Conservation (phyloP, 179 eudicot genomes). For the Spergularia azorica region DNA sequence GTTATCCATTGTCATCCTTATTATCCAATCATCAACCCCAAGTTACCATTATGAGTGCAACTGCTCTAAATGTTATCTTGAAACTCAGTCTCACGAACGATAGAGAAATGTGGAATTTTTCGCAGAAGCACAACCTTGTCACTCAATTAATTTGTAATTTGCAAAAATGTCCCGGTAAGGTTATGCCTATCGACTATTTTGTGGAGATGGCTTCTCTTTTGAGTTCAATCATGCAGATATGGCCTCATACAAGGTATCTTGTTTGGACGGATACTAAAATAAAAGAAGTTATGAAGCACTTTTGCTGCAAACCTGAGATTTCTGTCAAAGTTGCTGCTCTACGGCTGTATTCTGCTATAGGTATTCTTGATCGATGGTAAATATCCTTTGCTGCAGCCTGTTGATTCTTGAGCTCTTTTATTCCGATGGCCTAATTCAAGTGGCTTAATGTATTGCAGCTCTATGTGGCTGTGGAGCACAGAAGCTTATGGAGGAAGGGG, state of each 20-base stretch:
- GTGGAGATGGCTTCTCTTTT: constrained; percentile 60
- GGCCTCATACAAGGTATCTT: constrained; percentile 73
- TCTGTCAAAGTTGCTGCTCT: constrained; percentile 53
- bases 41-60: constrained; percentile 63
- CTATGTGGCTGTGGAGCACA: constrained; percentile 77
- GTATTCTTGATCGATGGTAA: constrained; percentile 47
- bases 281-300: constrained; percentile 43
- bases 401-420: constrained; percentile 8
- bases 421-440: constrained; percentile 10
- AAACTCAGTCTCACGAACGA: constrained; percentile 53
- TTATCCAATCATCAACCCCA: constrained; percentile 48
- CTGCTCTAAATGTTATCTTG: constrained; percentile 57
- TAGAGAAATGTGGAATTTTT: constrained; percentile 54
- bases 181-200: constrained; percentile 45
- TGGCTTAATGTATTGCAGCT: constrained; percentile 37
- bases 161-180: constrained; percentile 34
- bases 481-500: constrained; percentile 58
- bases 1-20: constrained; percentile 55
- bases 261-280: constrained; percentile 64
- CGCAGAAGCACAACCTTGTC: constrained; percentile 53
- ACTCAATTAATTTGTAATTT: constrained; percentile 49
- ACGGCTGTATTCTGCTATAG: constrained; percentile 74
- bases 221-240: constrained; percentile 73
- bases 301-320: constrained; percentile 39
- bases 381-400: constrained; percentile 19